Percentiles rank a stretch among this genome's conserved stretches.
phyloP scores from a whole-genome alignment of 495 filamentous ascomycete genomes.

The Amniculicola lignicola region DNA sequence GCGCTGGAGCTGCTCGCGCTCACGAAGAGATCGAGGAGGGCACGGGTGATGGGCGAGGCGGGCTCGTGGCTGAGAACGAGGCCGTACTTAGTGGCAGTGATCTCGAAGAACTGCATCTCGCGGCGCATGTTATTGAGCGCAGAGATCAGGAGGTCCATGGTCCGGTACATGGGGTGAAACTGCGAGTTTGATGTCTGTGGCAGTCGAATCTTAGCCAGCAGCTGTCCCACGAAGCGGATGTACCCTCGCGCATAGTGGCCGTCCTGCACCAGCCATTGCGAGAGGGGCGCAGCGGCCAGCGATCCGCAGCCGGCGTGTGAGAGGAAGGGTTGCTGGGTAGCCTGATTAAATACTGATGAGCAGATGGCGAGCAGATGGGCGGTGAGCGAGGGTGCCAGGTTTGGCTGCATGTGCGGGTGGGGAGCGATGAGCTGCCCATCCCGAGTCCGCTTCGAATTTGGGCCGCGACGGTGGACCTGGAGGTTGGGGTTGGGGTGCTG shows the following conservation, averaged over 20 bases:
- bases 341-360: slow-evolving; percentile 46
- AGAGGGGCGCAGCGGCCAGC: slow-evolving; percentile 54
- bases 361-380: slow-evolving; percentile 50
- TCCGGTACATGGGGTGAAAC: slow-evolving; percentile 42
- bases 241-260: slow-evolving; percentile 71
- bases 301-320: slow-evolving; percentile 61
- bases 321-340: slow-evolving; percentile 69
- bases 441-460: slow-evolving; percentile 36
- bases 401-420: slow-evolving; percentile 17
- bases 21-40: slow-evolving; percentile 56
- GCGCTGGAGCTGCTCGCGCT: slow-evolving; percentile 48
- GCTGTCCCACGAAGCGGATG: slow-evolving; percentile 63
- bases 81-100: slow-evolving; percentile 58
- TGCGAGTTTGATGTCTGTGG: slow-evolving; percentile 47
- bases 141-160: slow-evolving; percentile 60
- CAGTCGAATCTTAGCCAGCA: slow-evolving; percentile 62
- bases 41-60: slow-evolving; percentile 48
- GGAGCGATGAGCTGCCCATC: slow-evolving; percentile 32
- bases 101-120: slow-evolving; percentile 68
- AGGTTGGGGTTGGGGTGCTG: slow-evolving; percentile 43
- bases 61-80: slow-evolving; percentile 51
- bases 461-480: slow-evolving; percentile 40
- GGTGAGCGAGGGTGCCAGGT: slow-evolving; percentile 46
- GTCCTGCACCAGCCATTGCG: slow-evolving; percentile 73
- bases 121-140: slow-evolving; percentile 62